Conservation (phyloP, 495 filamentous ascomycete genomes). For the Neurospora sp. region DNA sequence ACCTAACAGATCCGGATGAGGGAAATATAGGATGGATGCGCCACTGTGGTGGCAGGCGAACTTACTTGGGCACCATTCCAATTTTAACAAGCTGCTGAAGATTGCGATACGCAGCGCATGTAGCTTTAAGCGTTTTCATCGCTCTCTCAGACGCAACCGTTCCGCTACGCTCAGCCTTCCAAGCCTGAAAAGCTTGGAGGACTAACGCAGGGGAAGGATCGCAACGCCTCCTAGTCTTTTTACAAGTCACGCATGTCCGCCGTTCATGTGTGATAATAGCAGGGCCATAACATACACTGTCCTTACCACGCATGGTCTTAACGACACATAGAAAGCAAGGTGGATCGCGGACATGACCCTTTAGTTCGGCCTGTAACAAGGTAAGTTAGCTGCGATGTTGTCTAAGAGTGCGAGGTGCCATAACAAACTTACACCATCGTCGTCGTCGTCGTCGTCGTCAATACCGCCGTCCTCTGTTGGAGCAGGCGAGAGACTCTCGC, state of each 20-base stretch:
- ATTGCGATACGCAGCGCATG: neutral
- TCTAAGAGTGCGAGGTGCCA: neutral
- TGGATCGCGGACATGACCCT: neutral
- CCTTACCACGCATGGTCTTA: neutral
- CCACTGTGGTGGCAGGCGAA: neutral
- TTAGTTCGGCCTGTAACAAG: neutral
- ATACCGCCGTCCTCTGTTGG: neutral
- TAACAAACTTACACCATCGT: neutral
- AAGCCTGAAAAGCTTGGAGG: neutral
- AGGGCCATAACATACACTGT: neutral
- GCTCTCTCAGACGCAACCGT: neutral
- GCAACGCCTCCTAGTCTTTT: too few species aligned
- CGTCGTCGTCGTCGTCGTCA: neutral
- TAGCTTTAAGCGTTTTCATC: neutral
- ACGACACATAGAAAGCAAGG: neutral
- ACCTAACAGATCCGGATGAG: neutral
- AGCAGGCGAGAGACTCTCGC: neutral
- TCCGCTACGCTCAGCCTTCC: neutral
- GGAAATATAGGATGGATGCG: neutral
- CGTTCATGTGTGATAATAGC: neutral
- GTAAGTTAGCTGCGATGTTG: neutral
- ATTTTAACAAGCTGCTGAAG: neutral
- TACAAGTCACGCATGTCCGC: neutral
- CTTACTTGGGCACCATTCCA: neutral
- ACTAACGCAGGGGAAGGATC: neutral